phyloP scores from a whole-genome alignment of 805 yeast genomes.

The Priceomyces fermenticarens region DNA sequence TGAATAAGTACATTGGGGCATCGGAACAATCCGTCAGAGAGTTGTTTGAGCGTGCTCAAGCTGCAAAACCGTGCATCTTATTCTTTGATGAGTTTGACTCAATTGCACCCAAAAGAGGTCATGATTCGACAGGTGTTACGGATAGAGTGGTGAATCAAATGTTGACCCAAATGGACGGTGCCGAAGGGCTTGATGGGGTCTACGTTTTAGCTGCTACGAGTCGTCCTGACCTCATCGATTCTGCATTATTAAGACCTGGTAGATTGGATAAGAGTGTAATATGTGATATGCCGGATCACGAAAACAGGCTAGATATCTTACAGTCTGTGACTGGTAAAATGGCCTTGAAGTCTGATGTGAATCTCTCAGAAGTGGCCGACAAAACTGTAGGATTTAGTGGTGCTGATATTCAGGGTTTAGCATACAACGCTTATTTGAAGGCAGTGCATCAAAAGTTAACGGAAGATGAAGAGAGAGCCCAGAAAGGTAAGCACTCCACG shows the following conservation, averaged over 20 bases:
- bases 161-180: constrained; percentile 98
- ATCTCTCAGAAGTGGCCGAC: constrained; percentile 52
- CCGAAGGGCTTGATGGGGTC: constrained; percentile 95
- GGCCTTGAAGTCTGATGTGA: constrained; percentile 49
- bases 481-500: constrained; percentile 11
- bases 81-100: constrained; percentile 97
- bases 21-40: constrained; percentile 94
- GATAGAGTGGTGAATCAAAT: constrained; percentile 96
- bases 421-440: constrained; percentile 85
- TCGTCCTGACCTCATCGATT: constrained; percentile 92
- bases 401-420: constrained; percentile 90
- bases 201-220: constrained; percentile 95
- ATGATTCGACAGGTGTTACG: constrained; percentile 96
- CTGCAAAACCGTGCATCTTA: constrained; percentile 89
- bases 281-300: constrained; percentile 77
- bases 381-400: constrained; percentile 80
- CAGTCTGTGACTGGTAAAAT: constrained; percentile 57
- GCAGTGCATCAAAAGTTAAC: constrained; percentile 75
- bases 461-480: constrained; percentile 31
- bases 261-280: constrained; percentile 89
- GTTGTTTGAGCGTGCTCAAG: constrained; percentile 87
- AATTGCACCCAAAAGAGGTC: constrained; percentile 97
- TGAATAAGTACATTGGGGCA: constrained; percentile 95
- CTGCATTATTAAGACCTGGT: constrained; percentile 93
- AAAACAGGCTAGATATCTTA: constrained; percentile 74